Base-by-base conservation (phyloP, 306 rosid genomes). In the Vigna angularis region DNA sequence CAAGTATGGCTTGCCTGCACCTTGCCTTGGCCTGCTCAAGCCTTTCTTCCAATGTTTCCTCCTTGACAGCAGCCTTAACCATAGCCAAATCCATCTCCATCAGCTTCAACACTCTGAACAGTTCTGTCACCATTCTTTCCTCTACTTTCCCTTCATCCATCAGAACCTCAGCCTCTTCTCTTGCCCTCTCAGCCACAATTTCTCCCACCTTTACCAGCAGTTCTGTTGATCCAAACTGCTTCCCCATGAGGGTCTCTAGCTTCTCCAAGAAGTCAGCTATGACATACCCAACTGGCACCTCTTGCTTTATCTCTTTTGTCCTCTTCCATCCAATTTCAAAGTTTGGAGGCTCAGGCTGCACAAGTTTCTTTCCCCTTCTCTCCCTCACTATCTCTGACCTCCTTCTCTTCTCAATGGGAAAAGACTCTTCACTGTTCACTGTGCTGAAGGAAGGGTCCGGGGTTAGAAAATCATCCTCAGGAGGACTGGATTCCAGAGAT, bases 1-100 rank as follows among this genome's bases (percentile, higher is more conserved):
- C 97, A 74, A 92, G 96, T 66, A 92, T 92, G 66, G 98, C 97
- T 87, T 94, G 98, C 89, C 98, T 92, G 87, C 98, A 94, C 86
- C 98, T 82, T 12, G 94, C 94, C 83, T 88, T 92, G 18, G 98
- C 98, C 73, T 87, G 92, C 71, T 80, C 80, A 70, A 94, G 92
- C 78, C 98, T 91, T 85, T 90, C 90, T 26, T 32, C 45, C 78
- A 90, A 53, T 0, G 98, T 94, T 38, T 94, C 98, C 11, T 92
- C 98, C 89, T 94, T 92, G 3, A 82, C 93, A 0, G 98, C 84
- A 61, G 91, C 97, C 68, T 92, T 94, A 0, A 94, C 93, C 97
- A 94, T 92, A 0, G 89, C 96, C 88, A 94, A 82, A 75, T 92
- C 97, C 98, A 94, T 94, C 58, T 94, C 98, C 91, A 92, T 81